Base-by-base conservation (phyloP, 2,329 filamentous ascomycete species). In the Ophiostoma angusticollis region DNA sequence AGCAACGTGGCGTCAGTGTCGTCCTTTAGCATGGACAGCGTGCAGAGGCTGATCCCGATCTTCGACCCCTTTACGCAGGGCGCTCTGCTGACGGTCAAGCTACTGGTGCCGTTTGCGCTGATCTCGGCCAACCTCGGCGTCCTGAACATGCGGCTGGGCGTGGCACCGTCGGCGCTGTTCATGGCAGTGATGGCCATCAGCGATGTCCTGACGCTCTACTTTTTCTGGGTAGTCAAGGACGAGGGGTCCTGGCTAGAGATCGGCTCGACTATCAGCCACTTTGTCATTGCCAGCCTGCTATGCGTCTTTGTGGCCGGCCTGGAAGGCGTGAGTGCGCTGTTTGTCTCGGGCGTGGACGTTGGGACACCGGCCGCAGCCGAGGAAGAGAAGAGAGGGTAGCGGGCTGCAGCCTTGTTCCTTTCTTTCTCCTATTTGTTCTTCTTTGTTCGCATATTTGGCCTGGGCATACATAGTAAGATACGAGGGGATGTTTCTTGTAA, bases 181-280 rank as follows among this genome's bases (percentile, higher is more conserved):
- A 95, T 95, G 80, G 65, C 89, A 2, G 86, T 93, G 36, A 93
- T 95, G 75, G 83, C 82, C 1, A 74, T 93, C 37, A 87, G 82
- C 44, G 91, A 98, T 55, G 75, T 94, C 35, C 69, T 96, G 56
- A 96, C 91, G 4, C 68, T 98, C 37, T 84, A 91, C 52, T 98
- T 98, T 65, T 98, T 98, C 62, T 98, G 84, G 77, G 84, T 94
- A 51, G 91, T 98, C 32, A 83, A 82, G 52, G 91, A 98, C 50
- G 91, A 98, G 56, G 91, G 91, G 0, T 91, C 82, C 17, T 98
- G 91, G 91, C 63, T 98, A 43, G 91, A 98, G 56, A 98, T 98
- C 55, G 91, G 91, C 23, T 93, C 85, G 21, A 95, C 85, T 4
- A 98, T 98, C 49, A 93, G 77, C 53, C 87, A 96, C 57, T 98